phyloP scores from a whole-genome alignment of 257 asterid genomes.

The Solanum sejunctum region DNA sequence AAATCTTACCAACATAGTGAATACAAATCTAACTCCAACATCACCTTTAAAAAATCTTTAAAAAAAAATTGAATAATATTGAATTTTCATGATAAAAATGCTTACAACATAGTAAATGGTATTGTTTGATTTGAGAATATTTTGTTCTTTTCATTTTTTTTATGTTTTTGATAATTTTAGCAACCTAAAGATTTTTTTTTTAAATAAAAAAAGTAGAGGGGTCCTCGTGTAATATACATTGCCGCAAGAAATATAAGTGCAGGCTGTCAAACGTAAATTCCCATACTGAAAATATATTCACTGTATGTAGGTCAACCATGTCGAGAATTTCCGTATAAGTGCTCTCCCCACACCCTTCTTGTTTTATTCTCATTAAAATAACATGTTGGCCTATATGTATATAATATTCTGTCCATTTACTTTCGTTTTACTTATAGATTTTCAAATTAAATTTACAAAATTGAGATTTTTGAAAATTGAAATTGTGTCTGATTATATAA shows the following conservation, averaged over 20 bases:
- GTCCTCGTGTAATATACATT: background rate
- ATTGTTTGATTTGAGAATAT: background rate
- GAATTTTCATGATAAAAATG: too few relatives aligned
- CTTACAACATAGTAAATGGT: too few relatives aligned
- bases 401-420: background rate
- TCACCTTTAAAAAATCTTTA: too few relatives aligned
- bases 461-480: too few relatives aligned
- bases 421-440: too few relatives aligned
- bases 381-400: background rate
- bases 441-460: too few relatives aligned
- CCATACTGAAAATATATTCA: background rate
- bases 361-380: background rate
- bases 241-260: background rate
- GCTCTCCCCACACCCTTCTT: background rate
- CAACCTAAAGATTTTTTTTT: background rate
- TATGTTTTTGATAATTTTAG: background rate
- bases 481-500: too few relatives aligned
- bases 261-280: background rate
- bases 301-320: background rate
- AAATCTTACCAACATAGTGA: too few relatives aligned
- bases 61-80: too few relatives aligned
- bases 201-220: background rate
- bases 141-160: too few relatives aligned
- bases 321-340: background rate
- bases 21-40: too few relatives aligned